Evolutionary conservation across 2,329 filamentous ascomycete genomes (phyloP), one percentile per base, ranked within the genome.

Genomic region (Nemania sp.): DNA sequence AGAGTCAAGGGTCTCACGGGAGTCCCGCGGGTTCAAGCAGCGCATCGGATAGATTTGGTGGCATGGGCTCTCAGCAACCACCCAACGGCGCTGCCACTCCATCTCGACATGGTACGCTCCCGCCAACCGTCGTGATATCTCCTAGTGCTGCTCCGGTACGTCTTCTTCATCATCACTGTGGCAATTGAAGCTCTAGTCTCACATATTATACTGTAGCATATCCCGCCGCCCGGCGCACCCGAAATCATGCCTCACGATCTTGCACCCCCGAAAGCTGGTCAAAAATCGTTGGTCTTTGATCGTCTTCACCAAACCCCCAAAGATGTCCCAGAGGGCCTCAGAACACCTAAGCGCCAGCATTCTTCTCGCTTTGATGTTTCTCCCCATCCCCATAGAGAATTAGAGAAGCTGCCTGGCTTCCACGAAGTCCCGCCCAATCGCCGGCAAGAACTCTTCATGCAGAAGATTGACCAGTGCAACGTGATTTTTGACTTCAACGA

Each of bases 401-500:
- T 99, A 58, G 96, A 99, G 81, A 99, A 99, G 83, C 86, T 99
- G 26, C 95, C 96, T 1, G 96, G 96, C 41, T 99, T 99, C 81
- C 96, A 99, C 77, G 96, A 99, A 81, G 96, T 98, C 27, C 92
- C 95, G 11, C 96, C 96, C 18, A 97, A 97, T 79, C 90, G 95
- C 71, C 90, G 96, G 70, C 94, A 98, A 82, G 95, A 98, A 75
- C 88, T 99, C 20, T 99, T 99, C 82, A 98, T 99, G 94, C 94
- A 98, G 79, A 99, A 99, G 86, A 96, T 99, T 75, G 96, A 98
- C 77, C 96, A 99, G 80, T 99, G 96, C 85, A 99, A 99, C 79
- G 97, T 99, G 84, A 99, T 99, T 77, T 99, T 99, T 79, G 96
- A 99, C 83, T 99, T 99, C 84, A 99, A 98, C 79, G 96, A 99